Conservation (phyloP, 768 basidiomycete genomes). For the Lenzites betulinus region DNA sequence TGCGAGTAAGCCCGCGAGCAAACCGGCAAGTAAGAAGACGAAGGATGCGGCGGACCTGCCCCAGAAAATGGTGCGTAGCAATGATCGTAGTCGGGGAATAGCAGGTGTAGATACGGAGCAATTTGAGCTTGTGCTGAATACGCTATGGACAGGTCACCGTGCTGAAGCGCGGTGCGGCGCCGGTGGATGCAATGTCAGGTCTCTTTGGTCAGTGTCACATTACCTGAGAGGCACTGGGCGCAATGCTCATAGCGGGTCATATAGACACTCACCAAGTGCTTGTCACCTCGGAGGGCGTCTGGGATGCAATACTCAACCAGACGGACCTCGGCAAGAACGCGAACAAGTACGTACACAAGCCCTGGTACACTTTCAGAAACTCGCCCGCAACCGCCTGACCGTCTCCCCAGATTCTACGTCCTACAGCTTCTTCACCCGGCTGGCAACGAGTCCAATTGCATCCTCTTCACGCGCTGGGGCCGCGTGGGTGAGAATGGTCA, state of each 20-base stretch:
- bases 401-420: slow-evolving; percentile 51
- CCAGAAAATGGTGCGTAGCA: slow-evolving; percentile 47
- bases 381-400: neutral
- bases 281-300: slow-evolving; percentile 41
- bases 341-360: slow-evolving; percentile 42
- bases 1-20: neutral
- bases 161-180: slow-evolving; percentile 55
- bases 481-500: slow-evolving; percentile 60
- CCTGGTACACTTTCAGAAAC: neutral
- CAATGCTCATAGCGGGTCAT: neutral
- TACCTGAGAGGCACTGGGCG: neutral
- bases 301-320: slow-evolving; percentile 68
- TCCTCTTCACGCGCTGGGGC: slow-evolving; percentile 60
- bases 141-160: slow-evolving; percentile 41
- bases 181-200: slow-evolving; percentile 51
- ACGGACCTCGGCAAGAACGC: slow-evolving; percentile 54
- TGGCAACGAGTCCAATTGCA: slow-evolving; percentile 37
- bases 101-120: neutral
- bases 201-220: slow-evolving; percentile 44
- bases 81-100: neutral
- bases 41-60: slow-evolving; percentile 27
- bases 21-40: slow-evolving; percentile 14
- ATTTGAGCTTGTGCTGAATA: neutral
- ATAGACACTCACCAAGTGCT: slow-evolving; percentile 57
- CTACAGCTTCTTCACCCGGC: slow-evolving; percentile 57